Conservation (phyloP, 2,329 filamentous ascomycete species). For the Penicillium sp. region DNA sequence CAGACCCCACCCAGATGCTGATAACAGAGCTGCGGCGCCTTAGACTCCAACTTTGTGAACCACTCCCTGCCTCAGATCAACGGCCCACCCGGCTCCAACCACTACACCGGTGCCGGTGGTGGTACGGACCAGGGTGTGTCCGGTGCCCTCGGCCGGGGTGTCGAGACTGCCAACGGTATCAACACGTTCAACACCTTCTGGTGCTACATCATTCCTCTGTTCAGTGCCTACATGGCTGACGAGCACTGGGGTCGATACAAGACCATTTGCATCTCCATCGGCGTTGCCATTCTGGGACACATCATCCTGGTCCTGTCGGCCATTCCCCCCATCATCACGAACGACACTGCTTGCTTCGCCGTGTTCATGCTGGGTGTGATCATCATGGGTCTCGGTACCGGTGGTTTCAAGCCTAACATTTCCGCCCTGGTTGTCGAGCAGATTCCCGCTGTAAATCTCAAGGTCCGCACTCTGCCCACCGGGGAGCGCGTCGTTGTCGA, state of each 20-base stretch:
- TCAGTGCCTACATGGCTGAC: slow-evolving; percentile 62
- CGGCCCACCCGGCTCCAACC: slow-evolving; percentile 31
- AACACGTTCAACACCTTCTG: slow-evolving; percentile 58
- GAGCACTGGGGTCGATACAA: slow-evolving; percentile 63
- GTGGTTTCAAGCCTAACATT: slow-evolving; percentile 77
- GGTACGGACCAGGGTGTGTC: slow-evolving; percentile 43
- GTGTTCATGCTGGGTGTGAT: slow-evolving; percentile 60
- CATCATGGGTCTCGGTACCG: slow-evolving; percentile 66
- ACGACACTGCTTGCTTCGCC: slow-evolving; percentile 52
- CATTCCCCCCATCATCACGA: slow-evolving; percentile 57
- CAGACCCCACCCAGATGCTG: background rate
- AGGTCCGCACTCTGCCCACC: slow-evolving; percentile 48
- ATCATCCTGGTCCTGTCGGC: slow-evolving; percentile 61
- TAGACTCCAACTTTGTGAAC: slow-evolving; percentile 56
- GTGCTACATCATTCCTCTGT: slow-evolving; percentile 55
- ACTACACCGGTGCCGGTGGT: slow-evolving; percentile 47
- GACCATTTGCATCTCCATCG: slow-evolving; percentile 63
- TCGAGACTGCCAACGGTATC: slow-evolving; percentile 47
- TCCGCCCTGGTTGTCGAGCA: slow-evolving; percentile 66
- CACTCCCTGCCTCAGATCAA: slow-evolving; percentile 42
- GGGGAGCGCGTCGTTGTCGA: slow-evolving; percentile 66
- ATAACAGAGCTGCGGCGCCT: background rate
- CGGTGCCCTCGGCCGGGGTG: slow-evolving; percentile 52
- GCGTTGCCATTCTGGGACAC: slow-evolving; percentile 61
- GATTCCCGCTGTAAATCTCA: slow-evolving; percentile 54